Base-by-base conservation (phyloP, 768 basidiomycete genomes). In the Pleurotus djamor region DNA sequence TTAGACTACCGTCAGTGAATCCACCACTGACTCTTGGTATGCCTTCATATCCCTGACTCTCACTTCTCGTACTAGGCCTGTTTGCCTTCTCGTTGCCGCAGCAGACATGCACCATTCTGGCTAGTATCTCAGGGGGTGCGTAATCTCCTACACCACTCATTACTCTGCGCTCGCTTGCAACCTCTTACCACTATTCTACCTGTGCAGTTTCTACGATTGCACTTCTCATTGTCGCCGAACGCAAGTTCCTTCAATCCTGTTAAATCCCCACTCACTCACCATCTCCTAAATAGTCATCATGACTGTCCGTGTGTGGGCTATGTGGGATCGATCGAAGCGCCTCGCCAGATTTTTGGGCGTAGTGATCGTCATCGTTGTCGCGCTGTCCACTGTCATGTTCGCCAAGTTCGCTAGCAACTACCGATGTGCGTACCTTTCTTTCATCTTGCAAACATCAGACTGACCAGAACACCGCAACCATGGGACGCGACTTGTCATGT, bases 231-330 rank as follows among this genome's bases (percentile, higher is more conserved):
- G 47, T 44, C 33, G 34, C 33, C 48, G 48, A 35, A 49, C 9
- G 48, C n/a, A 34, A 28, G 43, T 50, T 4, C 33, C 10, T 34
- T 38, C n/a, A 17, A 21, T 28, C 3, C 6, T 32, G n/a, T 9
- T 14, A n/a, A 10, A 33, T 5, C 28, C 14, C 14, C n/a, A 28
- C 35, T 52, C 37, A 5, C 49, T 51, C 17, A 51, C 33, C 10
- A n/a, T n/a, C 2, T 8, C 14, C 8, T 36, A 28, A 28, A 28
- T 7, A 58, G 57, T 49, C 45, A 58, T 58, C n/a, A 58, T 58
- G 57, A 21, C 48, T 13, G 32, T 58, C 7, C 48, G 44, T 6
- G 57, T 58, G 21, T 58, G 57, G 57, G 57, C 57, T 6, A 44
- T 58, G 21, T 58, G 57, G 57, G 44, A 35, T 34, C 44, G 28